Evolutionary conservation across 2,329 filamentous ascomycete genomes (phyloP), one percentile per base, ranked within the genome.

Genomic region (Trichoderma guizhouense): DNA sequence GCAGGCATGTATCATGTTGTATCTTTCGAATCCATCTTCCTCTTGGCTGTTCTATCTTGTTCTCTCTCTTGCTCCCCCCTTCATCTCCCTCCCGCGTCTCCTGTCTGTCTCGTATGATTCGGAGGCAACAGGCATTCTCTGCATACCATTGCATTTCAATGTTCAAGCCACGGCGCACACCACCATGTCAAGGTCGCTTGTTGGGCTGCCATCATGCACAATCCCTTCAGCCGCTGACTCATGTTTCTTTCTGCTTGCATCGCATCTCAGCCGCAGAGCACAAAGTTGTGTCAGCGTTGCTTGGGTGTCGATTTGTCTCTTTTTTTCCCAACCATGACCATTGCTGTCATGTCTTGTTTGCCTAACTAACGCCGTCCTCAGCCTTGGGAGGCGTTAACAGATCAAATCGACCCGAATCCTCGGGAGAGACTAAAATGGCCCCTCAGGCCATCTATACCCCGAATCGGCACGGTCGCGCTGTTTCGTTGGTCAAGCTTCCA

Each of bases 381-480:
- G 61, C 47, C 51, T 66, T 71, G 43, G 61, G 69, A 53, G 77
- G 77, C 77, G 76, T 78, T 77, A 79, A 69, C 76, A 80, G 80
- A 80, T 80, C 78, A 78, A 70, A 78, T 78, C 78, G 81, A 82
- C 79, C 81, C 81, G 76, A 78, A 74, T 75, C 76, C 77, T 77
- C 77, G 81, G 81, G 79, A 82, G 77, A 77, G 79, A 80, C 81
- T 83, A 83, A 80, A 79, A 79, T 75, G 74, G 66, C 58, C 66
- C 71, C 60, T 69, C 57, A 64, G 71, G 58, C 66, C 51, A 61
- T 61, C 71, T 63, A 72, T 64, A 68, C 71, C 66, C 66, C 71
- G 71, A 72, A 69, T 69, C 61, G 65, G 71, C 76, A 75, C 73
- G 67, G 73, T 75, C 75, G 76, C 71, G 75, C 75, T 77, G 76